Base-by-base conservation (phyloP, 129 eudicot genomes). In the Centaurea solstitialis region DNA sequence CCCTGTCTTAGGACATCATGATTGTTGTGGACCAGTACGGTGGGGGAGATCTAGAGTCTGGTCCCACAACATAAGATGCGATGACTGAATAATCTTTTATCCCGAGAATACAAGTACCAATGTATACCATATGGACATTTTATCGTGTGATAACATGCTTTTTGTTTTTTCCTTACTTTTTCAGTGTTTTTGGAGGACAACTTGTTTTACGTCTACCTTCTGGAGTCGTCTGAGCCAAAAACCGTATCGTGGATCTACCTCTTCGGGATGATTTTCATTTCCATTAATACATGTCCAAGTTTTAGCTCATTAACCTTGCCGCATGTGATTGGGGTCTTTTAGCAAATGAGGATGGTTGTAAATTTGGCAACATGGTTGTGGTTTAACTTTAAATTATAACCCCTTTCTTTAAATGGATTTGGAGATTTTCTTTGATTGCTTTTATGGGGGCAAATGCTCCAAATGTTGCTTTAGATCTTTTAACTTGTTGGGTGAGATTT, bases 151-250 rank as follows among this genome's bases (percentile, higher is more conserved):
- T 65, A 64, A 76, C 3, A 3, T 33, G 37, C 37, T 62, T 38
- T 76, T 57, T 75, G 47, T 4, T 64, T 39, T 59, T 39, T 65
- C 23, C 73, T 73, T 45, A 35, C 13, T 77, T 90, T 80, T 90
- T 79, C 97, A 93, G 97, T 74, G 94, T 88, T 70, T 82, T 90
- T 70, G 97, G 97, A 79, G 97, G 97, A 22, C 93, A 93, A 80
- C 91, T 93, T 22, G 93, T 93, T 59, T 45, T 93, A 59, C 90
- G 96, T 75, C 93, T 93, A 80, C 97, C 97, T 35, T 93, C 96
- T 17, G 95, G 97, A 68, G 97, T 93, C 12, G 95, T 93, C 17
- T 93, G 89, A 76, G 73, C 81, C 20, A 17, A 77, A 6, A 64
- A 39, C 9, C 10, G 23, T 77, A 77, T 15, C 9, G 61, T n/a